These are phyloP conservation scores for Tuber brumale DNA, from an alignment of 495 filamentous ascomycete species.

Conservation along the genomic window DNA sequence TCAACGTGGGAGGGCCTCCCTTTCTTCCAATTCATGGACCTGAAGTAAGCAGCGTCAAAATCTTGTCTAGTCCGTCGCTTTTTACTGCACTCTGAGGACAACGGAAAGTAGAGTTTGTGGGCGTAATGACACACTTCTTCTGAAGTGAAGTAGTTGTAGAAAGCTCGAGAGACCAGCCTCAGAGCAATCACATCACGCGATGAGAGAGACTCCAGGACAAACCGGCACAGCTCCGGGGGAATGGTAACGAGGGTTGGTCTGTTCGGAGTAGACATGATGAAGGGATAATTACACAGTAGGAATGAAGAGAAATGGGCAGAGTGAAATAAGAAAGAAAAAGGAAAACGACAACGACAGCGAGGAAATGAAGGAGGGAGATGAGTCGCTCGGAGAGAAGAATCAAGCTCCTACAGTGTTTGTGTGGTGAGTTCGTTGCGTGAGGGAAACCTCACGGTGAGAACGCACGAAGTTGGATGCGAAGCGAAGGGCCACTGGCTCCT, in stretches of 20 bases:
- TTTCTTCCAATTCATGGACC: conserved; percentile 33
- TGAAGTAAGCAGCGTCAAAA: conserved; percentile 29
- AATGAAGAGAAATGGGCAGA: neutral
- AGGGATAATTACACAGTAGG: neutral
- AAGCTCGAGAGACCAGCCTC: conserved; percentile 26
- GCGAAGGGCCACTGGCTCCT: neutral
- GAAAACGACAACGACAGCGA: neutral
- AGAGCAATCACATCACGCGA: conserved; percentile 26
- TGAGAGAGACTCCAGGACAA: conserved; percentile 26
- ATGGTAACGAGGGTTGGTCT: conserved; percentile 14
- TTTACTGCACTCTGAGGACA: conserved; percentile 25
- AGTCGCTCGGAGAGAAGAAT: neutral
- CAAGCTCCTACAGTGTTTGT: neutral
- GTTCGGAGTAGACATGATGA: neutral
- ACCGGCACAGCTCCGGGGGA: conserved; percentile 31
- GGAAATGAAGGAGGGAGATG: neutral
- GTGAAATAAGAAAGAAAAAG: neutral
- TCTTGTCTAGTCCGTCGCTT: conserved; percentile 24
- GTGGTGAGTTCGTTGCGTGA: neutral
- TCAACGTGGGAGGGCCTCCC: conserved; percentile 34
- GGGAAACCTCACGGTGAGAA: neutral
- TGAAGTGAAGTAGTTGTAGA: conserved; percentile 32
- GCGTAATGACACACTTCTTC: conserved; percentile 35
- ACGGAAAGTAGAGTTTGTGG: conserved; percentile 34
- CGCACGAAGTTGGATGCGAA: neutral